Evolutionary conservation across 139 green algal genomes (phyloP), one percentile per base, ranked within the genome.

Genomic region (Dunaliella sp.): DNA sequence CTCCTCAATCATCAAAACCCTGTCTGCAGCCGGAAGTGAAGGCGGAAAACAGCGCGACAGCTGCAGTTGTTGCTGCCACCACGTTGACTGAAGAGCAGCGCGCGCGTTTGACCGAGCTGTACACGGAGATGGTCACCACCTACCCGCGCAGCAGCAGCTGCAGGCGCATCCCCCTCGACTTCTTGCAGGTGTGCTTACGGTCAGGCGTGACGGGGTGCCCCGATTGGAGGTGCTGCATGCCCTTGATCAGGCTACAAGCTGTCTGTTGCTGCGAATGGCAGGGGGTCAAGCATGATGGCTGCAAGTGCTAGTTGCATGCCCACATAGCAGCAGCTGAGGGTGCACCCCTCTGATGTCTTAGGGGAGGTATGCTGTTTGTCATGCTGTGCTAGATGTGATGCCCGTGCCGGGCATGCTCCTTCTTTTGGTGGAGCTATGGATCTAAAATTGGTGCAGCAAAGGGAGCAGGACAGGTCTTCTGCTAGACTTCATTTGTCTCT

Each of bases 111-210:
- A 65, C 48, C 16, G 48, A 7, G 7, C 86, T 98, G 83, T 99
- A 99, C 88, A 80, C 36, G 0, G 90, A 96, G 75, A 93, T 99
- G 57, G 57, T 85, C 31, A 81, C 84, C 32, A 24, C 87, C n/a
- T 93, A 96, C 88, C 93, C 95, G 2, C 77, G 85, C 84, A 95
- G 92, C 90, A 81, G 58, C 25, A 91, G 94, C 2, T 91, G 85
- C 77, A 85, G 92, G 72, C 91, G 97, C 34, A 95, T 98, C 30
- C 96, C 95, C 1, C 91, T 99, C 7, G 95, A 99, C 89, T 99
- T 98, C 89, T 77, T 93, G 89, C 87, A 90, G 73, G 84, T 76
- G 80, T 58, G 57, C 30, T 2, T 36, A 31, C 58, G 75, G 76
- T 65, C 48, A 65, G 16, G n/a, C n/a, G n/a, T n/a, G n/a, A n/a